Base-by-base conservation (phyloP, 2,329 filamentous ascomycete species). In the Ceratocystis ficicola region DNA sequence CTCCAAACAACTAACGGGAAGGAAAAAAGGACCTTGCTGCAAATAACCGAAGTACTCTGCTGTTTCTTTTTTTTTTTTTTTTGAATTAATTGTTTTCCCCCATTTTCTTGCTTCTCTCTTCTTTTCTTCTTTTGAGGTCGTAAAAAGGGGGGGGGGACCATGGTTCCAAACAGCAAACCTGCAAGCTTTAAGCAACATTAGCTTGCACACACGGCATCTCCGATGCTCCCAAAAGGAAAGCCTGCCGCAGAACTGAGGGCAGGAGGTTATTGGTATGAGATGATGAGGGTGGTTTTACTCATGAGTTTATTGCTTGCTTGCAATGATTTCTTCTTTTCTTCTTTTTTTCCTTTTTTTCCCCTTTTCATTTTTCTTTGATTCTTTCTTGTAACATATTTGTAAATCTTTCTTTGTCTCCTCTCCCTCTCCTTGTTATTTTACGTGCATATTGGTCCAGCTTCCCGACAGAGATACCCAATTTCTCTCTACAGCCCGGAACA, bases 131-230 rank as follows among this genome's bases (percentile, higher is more conserved):
- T 22, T 8, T 57, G 20, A 17, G 25, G 8, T 36, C 12, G 12
- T 36, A 36, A 36, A 36, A 36, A 12, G 32, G 32, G 32, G 32
- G 30, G 6, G 32, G 32, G 32, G 32, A 36, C 32, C 32, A 10
- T 36, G 32, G 32, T 36, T 36, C 32, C 10, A 36, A 36, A 36
- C 32, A 36, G 3, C 32, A 36, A 36, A 30, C 30, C 28, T 57
- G 22, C 25, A 57, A 57, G 30, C 52, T 57, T 25, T 28, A 57
- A 32, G 25, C 52, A 25, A 62, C 36, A 8, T 10, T 46, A 41
- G 44, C 44, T 62, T 46, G 60, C 60, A 62, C 36, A 62, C 36
- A 62, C 60, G 60, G 60, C 60, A 62, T 62, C 60, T 62, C 60
- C 60, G 60, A 46, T 22, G 32, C 52, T 22, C 52, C 52, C n/a